Conservation (phyloP, 345 rosid genomes). For the Salix koriyanagi region DNA sequence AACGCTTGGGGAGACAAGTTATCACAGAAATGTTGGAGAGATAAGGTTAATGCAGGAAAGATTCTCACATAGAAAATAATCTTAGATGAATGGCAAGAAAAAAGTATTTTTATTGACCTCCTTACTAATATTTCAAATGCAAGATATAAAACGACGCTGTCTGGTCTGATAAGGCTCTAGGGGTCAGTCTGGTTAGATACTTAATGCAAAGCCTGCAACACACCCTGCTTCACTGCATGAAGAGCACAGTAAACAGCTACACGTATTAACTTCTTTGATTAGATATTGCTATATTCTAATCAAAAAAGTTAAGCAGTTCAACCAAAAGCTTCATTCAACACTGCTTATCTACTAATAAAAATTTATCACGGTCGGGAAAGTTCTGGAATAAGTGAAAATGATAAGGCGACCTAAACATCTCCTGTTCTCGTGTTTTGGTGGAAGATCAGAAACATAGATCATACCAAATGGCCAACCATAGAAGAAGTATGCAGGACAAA, state of each 20-base stretch:
- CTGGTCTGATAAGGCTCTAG: constrained; percentile 38
- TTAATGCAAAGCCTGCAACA: constrained; percentile 66
- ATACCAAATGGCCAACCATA: not conserved
- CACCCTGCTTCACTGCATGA: constrained; percentile 60
- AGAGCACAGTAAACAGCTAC: constrained; percentile 49
- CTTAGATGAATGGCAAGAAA: constrained; percentile 23
- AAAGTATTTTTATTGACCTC: constrained; percentile 17
- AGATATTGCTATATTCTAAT: constrained; percentile 21
- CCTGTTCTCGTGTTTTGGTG: not conserved
- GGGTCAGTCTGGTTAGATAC: constrained; percentile 53
- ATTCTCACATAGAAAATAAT: constrained; percentile 18
- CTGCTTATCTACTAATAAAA: constrained; percentile 6
- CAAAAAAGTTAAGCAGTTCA: constrained; percentile 5
- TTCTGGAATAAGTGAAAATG: not conserved
- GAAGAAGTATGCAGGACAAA: not conserved
- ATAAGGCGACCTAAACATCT: not conserved
- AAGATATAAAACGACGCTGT: constrained; percentile 42
- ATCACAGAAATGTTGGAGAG: constrained; percentile 23
- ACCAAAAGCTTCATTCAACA: constrained; percentile 6
- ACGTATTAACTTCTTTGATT: constrained; percentile 37
- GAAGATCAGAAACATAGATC: not conserved
- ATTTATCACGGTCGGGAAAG: not conserved
- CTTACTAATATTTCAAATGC: constrained; percentile 50
- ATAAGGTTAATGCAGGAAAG: constrained; percentile 28
- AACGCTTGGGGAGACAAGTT: constrained; percentile 37